phyloP scores from a whole-genome alignment of 2,329 filamentous ascomycete species.

The Aspergillus felis region DNA sequence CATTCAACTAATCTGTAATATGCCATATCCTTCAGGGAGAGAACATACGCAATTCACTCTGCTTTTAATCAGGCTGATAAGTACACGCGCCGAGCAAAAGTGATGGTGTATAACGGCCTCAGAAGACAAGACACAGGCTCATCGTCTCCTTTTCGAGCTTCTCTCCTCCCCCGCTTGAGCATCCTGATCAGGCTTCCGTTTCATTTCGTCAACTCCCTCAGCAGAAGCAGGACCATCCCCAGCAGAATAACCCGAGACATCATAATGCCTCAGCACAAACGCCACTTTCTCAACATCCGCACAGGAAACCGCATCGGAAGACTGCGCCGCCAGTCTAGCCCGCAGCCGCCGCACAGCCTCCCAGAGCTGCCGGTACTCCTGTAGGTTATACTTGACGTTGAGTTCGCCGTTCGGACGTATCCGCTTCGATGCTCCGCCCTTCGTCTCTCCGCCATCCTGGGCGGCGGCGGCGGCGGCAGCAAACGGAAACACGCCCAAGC shows the following conservation, averaged over 20 bases:
- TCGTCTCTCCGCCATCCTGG: not conserved
- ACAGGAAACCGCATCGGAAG: conserved; percentile 18
- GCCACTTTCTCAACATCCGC: conserved; percentile 36
- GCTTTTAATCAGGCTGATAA: not conserved
- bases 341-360: conserved; percentile 20
- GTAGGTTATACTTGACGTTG: conserved; percentile 39
- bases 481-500: conserved; percentile 21
- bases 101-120: not conserved
- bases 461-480: not conserved
- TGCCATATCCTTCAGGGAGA: not conserved
- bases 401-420: conserved; percentile 23
- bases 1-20: not conserved
- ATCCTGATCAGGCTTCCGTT: not conserved
- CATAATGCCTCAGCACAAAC: conserved; percentile 35
- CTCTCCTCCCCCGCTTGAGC: not conserved
- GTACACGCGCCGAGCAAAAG: too few relatives aligned
- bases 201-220: not conserved
- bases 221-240: not conserved
- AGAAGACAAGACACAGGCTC: not conserved
- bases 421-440: conserved; percentile 10
- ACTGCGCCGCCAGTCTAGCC: conserved; percentile 13
- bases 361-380: conserved; percentile 37
- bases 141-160: not conserved
- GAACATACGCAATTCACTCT: not conserved
- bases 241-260: conserved; percentile 20